Conservation (phyloP, 1,284 basidiomycete genomes). For the Agaricales sp. region DNA sequence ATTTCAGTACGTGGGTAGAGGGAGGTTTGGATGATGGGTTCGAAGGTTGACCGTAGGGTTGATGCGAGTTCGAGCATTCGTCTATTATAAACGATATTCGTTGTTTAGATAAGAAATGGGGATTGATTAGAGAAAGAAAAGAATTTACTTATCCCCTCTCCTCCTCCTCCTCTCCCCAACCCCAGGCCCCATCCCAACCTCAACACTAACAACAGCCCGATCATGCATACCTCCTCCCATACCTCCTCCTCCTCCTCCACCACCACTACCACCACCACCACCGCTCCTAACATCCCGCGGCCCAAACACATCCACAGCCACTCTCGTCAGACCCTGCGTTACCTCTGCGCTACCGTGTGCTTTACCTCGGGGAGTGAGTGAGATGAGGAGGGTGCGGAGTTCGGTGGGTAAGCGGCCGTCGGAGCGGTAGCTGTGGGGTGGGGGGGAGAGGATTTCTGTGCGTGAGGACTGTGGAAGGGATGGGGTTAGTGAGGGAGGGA, state of each 20-base stretch:
- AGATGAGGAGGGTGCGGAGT: slow-evolving; percentile 74
- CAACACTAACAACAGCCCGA: slow-evolving; percentile 78
- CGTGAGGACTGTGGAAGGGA: slow-evolving; percentile 48
- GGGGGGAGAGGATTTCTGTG: slow-evolving; percentile 84
- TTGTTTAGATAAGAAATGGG: slow-evolving; percentile 2
- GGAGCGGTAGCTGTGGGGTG: slow-evolving; percentile 64
- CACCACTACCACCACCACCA: slow-evolving; percentile 59
- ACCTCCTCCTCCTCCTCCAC: too few relatives aligned
- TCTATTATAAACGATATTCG: slow-evolving; percentile 29
- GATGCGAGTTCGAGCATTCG: slow-evolving; percentile 83
- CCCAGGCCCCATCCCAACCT: slow-evolving; percentile 78
- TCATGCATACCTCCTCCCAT: too few relatives aligned
- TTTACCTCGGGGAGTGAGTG: slow-evolving; percentile 65
- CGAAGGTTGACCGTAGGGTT: slow-evolving; percentile 88
- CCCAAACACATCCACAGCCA: slow-evolving; percentile 82
- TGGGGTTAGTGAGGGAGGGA: too few relatives aligned
- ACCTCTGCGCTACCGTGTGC: slow-evolving; percentile 83
- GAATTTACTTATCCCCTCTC: slow-evolving; percentile 79
- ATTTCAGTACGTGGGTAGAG: slow-evolving; percentile 93
- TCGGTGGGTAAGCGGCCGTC: slow-evolving; percentile 89
- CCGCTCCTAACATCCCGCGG: slow-evolving; percentile 80
- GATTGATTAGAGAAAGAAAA: slow-evolving; percentile 8
- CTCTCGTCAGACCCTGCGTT: slow-evolving; percentile 85
- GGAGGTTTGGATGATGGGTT: slow-evolving; percentile 85
- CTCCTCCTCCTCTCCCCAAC: slow-evolving; percentile 68